Base-by-base conservation (phyloP, 2,329 filamentous ascomycete genomes). In the Aspergillus udagawae region DNA sequence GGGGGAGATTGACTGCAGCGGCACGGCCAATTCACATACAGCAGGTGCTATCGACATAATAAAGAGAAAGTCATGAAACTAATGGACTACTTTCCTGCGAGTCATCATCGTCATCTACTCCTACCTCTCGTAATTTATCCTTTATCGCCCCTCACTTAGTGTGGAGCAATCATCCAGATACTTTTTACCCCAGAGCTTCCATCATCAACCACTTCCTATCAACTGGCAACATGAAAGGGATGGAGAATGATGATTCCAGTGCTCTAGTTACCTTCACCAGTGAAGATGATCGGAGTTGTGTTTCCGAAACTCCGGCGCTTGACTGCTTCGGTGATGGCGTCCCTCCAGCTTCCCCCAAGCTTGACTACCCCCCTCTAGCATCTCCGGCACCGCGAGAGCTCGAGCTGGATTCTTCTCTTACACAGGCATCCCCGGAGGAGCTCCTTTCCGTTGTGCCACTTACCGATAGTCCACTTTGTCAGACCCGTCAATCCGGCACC, bases 401-500 rank as follows among this genome's bases (percentile, higher is more conserved):
- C 28, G 47, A 41, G 25, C 35, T 48, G 44, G 45, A 27, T 53
- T 45, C 23, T 51, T 47, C 32, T 12, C 32, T 49, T 23, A 49
- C 51, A 45, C 20, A 47, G 12, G 21, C 21, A 23, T 25, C 51
- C 27, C 9, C 52, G 27, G 41, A 56, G 28, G 45, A 35, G 32
- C 38, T 42, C 48, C 47, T 54, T 42, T 51, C 41, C n/a, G 42
- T 49, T 35, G 47, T 42, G 20, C 50, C 50, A 28, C 4, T 38
- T 27, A 29, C 23, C 38, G 53, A 58, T 35, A 58, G 38, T 42
- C 44, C 25, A 52, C 41, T 49, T 44, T 56, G 59, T 47, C 38
- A 50, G 35, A 21, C 51, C 23, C 48, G 21, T 48, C 53, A 53
- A 63, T 51, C 68, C 67, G 66, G 63, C 68, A 72, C 59, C 60